Evolutionary conservation across 306 rosid genomes (phyloP).

Genomic region (Begonia masoniana): DNA sequence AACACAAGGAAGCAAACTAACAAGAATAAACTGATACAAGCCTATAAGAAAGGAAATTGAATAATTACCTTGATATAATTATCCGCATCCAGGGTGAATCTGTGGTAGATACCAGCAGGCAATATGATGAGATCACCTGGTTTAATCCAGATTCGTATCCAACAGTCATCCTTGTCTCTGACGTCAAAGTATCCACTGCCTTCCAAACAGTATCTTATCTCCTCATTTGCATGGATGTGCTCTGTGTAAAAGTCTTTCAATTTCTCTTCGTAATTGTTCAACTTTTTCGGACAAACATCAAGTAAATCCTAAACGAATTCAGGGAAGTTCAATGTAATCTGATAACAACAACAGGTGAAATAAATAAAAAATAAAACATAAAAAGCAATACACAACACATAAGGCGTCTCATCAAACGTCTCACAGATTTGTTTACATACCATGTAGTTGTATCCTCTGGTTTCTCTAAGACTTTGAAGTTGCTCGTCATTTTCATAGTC

Average conservation of each 20-base stretch:
- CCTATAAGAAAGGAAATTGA: not conserved
- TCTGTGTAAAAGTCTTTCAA: slow-evolving; percentile 83
- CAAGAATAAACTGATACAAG: not conserved
- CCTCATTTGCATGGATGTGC: slow-evolving; percentile 92
- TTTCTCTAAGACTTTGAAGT: slow-evolving; percentile 51
- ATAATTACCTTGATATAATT: slow-evolving; percentile 59
- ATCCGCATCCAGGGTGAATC: slow-evolving; percentile 71
- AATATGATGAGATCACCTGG: slow-evolving; percentile 84
- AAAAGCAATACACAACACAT: not conserved
- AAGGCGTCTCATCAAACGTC: too few relatives aligned
- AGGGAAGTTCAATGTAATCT: too few relatives aligned
- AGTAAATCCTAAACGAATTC: slow-evolving; percentile 46
- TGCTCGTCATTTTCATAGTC: slow-evolving; percentile 50
- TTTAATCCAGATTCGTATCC: slow-evolving; percentile 84
- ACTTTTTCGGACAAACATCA: slow-evolving; percentile 65
- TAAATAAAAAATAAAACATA: too few relatives aligned
- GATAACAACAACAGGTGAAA: not conserved
- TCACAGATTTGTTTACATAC: slow-evolving; percentile 14
- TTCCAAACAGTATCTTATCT: slow-evolving; percentile 77
- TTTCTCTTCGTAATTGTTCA: slow-evolving; percentile 66
- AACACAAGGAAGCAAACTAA: not conserved
- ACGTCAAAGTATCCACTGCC: slow-evolving; percentile 88
- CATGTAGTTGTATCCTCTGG: slow-evolving; percentile 74
- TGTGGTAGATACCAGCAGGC: slow-evolving; percentile 94
- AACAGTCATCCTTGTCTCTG: slow-evolving; percentile 57